A percentile compares a stretch with the other conserved stretches of the same genome.
phyloP scores from a whole-genome alignment of 108 stramenopile genomes.

The Schizochytrium sp. region DNA sequence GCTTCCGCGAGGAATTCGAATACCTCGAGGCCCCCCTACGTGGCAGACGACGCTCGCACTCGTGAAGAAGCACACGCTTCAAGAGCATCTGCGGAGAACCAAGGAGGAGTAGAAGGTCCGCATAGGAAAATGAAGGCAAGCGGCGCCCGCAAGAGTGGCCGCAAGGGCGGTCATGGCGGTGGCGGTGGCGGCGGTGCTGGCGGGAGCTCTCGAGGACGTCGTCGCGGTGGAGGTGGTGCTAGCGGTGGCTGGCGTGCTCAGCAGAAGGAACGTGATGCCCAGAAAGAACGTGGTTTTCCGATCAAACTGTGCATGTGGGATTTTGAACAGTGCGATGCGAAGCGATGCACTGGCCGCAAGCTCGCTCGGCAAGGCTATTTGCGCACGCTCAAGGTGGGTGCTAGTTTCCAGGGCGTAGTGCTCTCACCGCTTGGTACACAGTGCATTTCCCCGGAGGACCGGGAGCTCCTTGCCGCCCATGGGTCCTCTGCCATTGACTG shows the following conservation, averaged over 20 bases:
- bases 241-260: background rate
- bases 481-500: slow-evolving; percentile 97
- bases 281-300: slow-evolving; percentile 60
- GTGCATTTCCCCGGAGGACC: slow-evolving; percentile 90
- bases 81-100: too few species aligned
- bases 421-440: slow-evolving; percentile 88
- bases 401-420: slow-evolving; percentile 92
- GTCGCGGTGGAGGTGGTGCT: background rate
- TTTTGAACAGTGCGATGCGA: slow-evolving; percentile 98
- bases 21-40: too few species aligned
- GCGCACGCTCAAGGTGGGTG: slow-evolving; percentile 80
- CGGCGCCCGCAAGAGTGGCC: slow-evolving; percentile 24
- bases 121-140: background rate
- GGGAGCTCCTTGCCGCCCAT: slow-evolving; percentile 68
- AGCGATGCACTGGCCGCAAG: slow-evolving; percentile 93
- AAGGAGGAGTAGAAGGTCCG: too few species aligned
- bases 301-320: slow-evolving; percentile 90
- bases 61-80: too few species aligned
- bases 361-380: slow-evolving; percentile 81
- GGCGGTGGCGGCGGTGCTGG: slow-evolving; percentile 22
- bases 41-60: too few species aligned
- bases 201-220: background rate
- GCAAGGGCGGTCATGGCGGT: slow-evolving; percentile 21
- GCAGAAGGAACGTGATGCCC: slow-evolving; percentile 21
- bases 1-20: too few species aligned